Evolutionary conservation across 169 alveolate genomes (phyloP).

Genomic region (Plasmodium vivax): DNA sequence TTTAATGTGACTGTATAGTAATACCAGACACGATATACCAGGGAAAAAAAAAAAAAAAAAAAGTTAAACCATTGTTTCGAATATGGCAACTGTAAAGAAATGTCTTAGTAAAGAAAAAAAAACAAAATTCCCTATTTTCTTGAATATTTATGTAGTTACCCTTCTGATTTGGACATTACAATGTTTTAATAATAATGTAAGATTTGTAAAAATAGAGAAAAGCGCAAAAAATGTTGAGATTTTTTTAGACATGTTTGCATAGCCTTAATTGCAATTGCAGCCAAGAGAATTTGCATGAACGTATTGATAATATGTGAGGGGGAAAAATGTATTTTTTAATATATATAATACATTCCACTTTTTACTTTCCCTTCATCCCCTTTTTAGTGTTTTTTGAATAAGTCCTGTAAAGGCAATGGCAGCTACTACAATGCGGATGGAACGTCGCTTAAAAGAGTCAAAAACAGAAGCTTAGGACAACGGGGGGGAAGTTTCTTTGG

Average conservation of each 20-base stretch:
- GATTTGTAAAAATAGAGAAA: not conserved
- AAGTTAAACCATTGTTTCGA: not conserved
- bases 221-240: not conserved
- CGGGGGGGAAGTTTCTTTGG: not conserved
- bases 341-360: not conserved
- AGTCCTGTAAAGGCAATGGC: not conserved
- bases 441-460: not conserved
- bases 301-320: not conserved
- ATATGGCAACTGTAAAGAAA: not conserved
- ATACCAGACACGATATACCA: not conserved
- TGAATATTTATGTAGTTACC: not conserved
- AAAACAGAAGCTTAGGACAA: not conserved
- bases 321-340: not conserved
- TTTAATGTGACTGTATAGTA: not conserved
- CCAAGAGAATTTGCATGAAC: not conserved
- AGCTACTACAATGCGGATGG: not conserved
- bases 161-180: constrained; percentile 10
- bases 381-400: not conserved
- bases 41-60: not conserved
- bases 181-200: constrained; percentile 33
- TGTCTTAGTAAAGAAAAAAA: not conserved
- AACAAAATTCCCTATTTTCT: not conserved
- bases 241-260: not conserved
- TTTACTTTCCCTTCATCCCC: not conserved
- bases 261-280: not conserved